Conservation (phyloP, 2,329 filamentous ascomycete species). For the Verticillium zaregamsianum region DNA sequence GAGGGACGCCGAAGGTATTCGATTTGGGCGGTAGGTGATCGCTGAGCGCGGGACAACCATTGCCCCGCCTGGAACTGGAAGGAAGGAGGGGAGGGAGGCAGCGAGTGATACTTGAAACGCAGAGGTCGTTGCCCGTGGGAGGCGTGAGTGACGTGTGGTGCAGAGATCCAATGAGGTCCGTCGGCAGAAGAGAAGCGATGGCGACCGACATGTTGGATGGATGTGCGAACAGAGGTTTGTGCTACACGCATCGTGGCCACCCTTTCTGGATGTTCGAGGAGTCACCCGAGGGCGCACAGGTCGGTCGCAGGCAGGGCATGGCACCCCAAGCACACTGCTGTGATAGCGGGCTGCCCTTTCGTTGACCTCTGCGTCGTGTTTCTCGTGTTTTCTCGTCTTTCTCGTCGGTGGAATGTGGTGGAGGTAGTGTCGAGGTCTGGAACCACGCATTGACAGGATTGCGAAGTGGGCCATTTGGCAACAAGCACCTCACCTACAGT, state of each 20-base stretch:
- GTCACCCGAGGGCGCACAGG: no score
- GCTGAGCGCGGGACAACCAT: neutral
- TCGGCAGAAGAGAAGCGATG: neutral
- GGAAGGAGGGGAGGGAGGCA: neutral
- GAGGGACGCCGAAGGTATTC: neutral
- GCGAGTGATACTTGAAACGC: neutral
- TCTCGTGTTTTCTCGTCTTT: no score
- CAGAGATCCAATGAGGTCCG: neutral
- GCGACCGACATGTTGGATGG: neutral
- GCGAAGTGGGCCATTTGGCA: no score
- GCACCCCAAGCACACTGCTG: no score
- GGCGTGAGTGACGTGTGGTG: neutral
- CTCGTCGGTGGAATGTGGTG: no score
- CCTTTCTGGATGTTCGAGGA: no score
- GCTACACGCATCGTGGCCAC: neutral
- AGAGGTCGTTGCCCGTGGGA: neutral
- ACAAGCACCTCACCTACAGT: no score
- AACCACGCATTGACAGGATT: no score
- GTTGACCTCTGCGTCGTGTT: no score
- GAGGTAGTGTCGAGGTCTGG: no score
- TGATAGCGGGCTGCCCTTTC: no score
- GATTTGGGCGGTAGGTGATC: neutral
- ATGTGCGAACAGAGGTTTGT: neutral
- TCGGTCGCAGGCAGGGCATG: no score
- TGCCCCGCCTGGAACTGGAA: neutral